A percentile compares a stretch with the other conserved stretches of the same genome.
These are phyloP conservation scores for Trichopus zeylanicus DNA, from an alignment of 116 monocot species.

Conservation along the genomic window DNA sequence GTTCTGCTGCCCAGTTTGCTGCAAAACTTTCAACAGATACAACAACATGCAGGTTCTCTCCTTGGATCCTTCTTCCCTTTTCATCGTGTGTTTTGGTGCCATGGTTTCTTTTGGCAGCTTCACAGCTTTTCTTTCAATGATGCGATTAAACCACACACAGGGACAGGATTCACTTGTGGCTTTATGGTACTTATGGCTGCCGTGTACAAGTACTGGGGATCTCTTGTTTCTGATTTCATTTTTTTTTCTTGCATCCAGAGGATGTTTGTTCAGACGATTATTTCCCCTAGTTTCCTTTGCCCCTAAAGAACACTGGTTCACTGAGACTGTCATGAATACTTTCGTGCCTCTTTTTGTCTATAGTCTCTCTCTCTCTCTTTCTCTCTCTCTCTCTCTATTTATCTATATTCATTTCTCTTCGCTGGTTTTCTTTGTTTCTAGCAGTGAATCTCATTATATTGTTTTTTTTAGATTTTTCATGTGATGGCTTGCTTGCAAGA, in stretches of 20 bases:
- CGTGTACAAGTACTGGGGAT: neutral
- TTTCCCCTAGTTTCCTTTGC: no score
- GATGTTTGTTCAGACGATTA: no score
- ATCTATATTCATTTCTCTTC: no score
- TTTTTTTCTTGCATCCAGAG: no score
- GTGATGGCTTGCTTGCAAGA: neutral
- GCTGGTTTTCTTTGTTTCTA: neutral
- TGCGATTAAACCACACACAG: neutral
- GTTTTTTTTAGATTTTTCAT: neutral
- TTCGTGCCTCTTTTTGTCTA: no score
- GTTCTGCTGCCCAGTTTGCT: slow-evolving; percentile 32
- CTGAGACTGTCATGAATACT: no score
- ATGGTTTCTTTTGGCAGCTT: no score
- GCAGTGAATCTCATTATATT: neutral
- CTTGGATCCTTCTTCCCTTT: neutral
- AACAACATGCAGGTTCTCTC: slow-evolving; percentile 24
- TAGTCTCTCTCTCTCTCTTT: no score
- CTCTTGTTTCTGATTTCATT: no score
- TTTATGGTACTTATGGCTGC: neutral
- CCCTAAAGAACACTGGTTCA: no score
- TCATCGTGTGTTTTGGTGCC: neutral
- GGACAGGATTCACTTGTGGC: neutral
- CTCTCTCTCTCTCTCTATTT: no score
- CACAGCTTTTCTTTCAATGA: neutral
- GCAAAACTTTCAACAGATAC: slow-evolving; percentile 29